Evolutionary conservation across 2,329 filamentous ascomycete genomes (phyloP), one percentile per base, ranked within the genome.

Genomic region (Exophiala xenobiotica): DNA sequence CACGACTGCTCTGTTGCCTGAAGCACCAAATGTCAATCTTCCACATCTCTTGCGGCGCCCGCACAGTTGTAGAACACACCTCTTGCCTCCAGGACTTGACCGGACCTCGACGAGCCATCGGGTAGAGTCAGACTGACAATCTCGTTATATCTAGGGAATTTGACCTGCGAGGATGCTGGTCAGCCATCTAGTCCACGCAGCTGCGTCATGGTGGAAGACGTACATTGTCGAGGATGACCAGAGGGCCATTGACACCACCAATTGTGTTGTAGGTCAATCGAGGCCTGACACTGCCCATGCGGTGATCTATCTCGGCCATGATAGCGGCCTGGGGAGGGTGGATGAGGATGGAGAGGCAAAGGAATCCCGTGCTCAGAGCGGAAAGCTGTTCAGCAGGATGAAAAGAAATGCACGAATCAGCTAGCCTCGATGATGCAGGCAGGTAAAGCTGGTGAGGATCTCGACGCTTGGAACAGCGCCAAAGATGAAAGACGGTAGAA

Each of bases 181-280:
- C 24, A 66, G 63, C 27, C 44, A 47, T 35, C 20, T 11, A 20
- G 43, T 14, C 19, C 18, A 38, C 43, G 27, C 29, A 50, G 52
- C 39, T 44, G 3, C 23, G 26, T 35, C 19, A 49, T 39, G 41
- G 38, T 61, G 39, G 35, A 14, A 45, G 55, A 75, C 85, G 63
- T 72, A 95, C 92, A 82, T 95, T 95, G 71, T 97, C 93, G 63
- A 99, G 82, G 68, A 99, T 92, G 69, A 99, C 93, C 73, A 99
- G 82, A 66, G 93, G 93, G 54, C 93, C 93, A 77, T 99, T 99
- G 74, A 99, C 86, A 78, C 92, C 92, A 68, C 90, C 89, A 69
- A 99, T 90, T 65, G 93, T 99, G 79, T 99, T 99, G 83, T 99
- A 99, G 67, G 87, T 85, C 74, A 97, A 80, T 69, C 85, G 78